Percentiles rank a stretch among this genome's conserved stretches.
Conservation (phyloP, 208 protist species). For the Naegleria lovaniensis region DNA sequence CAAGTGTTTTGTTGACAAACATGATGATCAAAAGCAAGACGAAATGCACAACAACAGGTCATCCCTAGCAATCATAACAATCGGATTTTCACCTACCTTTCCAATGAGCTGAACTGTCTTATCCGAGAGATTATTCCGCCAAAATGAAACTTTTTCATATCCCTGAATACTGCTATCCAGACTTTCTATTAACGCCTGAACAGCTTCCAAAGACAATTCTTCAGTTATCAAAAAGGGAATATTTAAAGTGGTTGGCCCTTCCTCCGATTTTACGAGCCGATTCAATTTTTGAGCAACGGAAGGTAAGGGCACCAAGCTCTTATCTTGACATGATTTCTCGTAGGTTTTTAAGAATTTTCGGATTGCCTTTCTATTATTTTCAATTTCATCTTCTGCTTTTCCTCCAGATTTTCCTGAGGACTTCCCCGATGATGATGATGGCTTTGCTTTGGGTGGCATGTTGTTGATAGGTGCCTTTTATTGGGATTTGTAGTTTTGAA, state of each 20-base stretch:
- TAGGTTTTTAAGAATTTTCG: background rate
- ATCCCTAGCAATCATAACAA: too few relatives aligned
- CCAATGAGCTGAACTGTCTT: background rate
- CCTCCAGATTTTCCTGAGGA: background rate
- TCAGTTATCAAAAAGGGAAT: background rate
- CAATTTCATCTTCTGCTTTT: background rate
- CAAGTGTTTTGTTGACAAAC: too few relatives aligned
- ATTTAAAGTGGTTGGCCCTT: background rate
- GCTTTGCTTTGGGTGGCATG: background rate
- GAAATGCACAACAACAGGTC: too few relatives aligned
- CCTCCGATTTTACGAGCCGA: background rate
- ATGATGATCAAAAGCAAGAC: too few relatives aligned
- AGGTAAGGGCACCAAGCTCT: background rate
- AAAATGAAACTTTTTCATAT: conserved; percentile 7
- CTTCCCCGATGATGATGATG: background rate
- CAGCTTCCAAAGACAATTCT: background rate
- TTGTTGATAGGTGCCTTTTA: too few relatives aligned
- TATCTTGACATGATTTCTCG: background rate
- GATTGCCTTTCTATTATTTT: conserved; percentile 17
- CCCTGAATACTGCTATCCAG: background rate
- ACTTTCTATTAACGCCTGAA: background rate
- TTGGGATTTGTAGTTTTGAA: too few relatives aligned
- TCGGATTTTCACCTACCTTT: background rate
- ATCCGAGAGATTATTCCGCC: background rate
- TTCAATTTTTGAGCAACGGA: background rate